A percentile compares a stretch with the other conserved stretches of the same genome.
phyloP scores from a whole-genome alignment of 768 basidiomycete genomes.

The Kwoniella mangroviensis region DNA sequence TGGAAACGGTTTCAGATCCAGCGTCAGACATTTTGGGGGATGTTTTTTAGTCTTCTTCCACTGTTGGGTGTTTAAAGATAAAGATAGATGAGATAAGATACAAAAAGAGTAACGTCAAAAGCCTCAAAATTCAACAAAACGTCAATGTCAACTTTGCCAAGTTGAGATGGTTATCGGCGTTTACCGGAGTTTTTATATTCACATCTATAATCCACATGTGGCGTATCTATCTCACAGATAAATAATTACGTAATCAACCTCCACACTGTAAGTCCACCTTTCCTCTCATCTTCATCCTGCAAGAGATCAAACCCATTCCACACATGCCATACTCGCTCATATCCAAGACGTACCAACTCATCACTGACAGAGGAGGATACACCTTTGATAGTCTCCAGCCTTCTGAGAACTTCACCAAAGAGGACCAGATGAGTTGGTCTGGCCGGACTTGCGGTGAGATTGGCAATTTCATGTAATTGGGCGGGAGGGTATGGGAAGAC shows the following conservation, averaged over 20 bases:
- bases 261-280: conserved; percentile 78
- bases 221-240: background rate
- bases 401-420: conserved; percentile 74
- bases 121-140: conserved; percentile 1
- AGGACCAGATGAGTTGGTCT: conserved; percentile 84
- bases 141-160: too few relatives aligned
- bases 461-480: conserved; percentile 37
- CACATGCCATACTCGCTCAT: conserved; percentile 67
- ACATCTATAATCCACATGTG: conserved; percentile 1
- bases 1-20: conserved; percentile 58
- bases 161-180: conserved; percentile 24
- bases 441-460: conserved; percentile 65
- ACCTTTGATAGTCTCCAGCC: background rate
- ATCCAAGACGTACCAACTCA: conserved; percentile 66
- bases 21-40: conserved; percentile 57
- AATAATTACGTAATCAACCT: conserved; percentile 10
- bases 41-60: conserved; percentile 51
- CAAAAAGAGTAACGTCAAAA: background rate
- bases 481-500: conserved; percentile 68
- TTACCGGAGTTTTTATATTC: conserved; percentile 35
- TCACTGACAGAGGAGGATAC: conserved; percentile 54
- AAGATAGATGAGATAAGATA: conserved; percentile 11
- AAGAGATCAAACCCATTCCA: conserved; percentile 65
- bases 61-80: conserved; percentile 41
- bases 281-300: conserved; percentile 73